Evolutionary conservation across 2,329 filamentous ascomycete species (phyloP).

Genomic region (Fusarium floridanum): DNA sequence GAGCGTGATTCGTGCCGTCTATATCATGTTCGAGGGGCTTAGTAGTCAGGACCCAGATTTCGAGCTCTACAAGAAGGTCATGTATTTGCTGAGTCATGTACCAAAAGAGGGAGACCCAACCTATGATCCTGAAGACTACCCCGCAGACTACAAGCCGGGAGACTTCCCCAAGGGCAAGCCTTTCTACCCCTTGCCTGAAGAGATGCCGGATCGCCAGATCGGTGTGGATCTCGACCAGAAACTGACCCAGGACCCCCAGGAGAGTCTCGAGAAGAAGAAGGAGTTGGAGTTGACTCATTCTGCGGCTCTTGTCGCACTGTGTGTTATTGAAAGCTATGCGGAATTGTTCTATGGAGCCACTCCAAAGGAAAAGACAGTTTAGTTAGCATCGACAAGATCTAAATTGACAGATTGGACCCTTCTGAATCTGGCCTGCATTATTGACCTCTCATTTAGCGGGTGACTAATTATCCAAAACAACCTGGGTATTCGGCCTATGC

Average conservation of each 20-base stretch:
- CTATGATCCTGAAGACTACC: neutral
- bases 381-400: neutral
- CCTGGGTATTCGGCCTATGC: neutral
- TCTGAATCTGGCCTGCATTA: neutral
- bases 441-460: neutral
- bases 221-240: neutral
- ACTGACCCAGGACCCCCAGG: neutral
- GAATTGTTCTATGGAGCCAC: neutral
- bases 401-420: neutral
- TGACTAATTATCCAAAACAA: neutral
- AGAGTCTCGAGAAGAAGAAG: neutral
- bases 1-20: constrained; percentile 35
- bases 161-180: constrained; percentile 10
- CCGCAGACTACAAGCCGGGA: neutral
- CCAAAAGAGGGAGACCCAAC: neutral
- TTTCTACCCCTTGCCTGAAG: constrained; percentile 14
- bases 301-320: neutral
- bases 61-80: neutral
- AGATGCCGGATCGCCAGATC: constrained; percentile 13
- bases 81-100: neutral
- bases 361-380: neutral
- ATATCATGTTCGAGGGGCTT: constrained; percentile 29
- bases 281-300: neutral
- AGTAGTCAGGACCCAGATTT: neutral
- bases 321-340: neutral